Base-by-base conservation (phyloP, 2,329 filamentous ascomycete genomes). In the Penicillium italicum region DNA sequence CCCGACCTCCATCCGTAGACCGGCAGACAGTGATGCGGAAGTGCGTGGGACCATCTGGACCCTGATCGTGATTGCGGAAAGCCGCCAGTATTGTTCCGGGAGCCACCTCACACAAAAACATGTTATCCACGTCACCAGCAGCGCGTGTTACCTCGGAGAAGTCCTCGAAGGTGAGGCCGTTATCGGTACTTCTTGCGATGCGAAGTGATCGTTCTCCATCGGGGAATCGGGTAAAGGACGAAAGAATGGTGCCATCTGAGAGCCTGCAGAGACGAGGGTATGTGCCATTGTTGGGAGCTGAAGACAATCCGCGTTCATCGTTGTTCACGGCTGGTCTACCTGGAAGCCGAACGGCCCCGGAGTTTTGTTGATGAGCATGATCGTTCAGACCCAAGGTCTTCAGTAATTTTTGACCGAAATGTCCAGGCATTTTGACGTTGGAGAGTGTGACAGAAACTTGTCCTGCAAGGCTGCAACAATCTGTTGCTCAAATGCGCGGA, bases 1-100 rank as follows among this genome's bases (percentile, higher is more conserved):
- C 70, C 1, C 66, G 68, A 1, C 78, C 79, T 45, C 72, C 74
- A 58, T 81, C 77, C 1, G 52, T 62, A 30, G 76, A 79, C 48
- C 76, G 73, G 57, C 77, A 81, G 14, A 81, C 77, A 0, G 79
- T 81, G 62, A 81, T 80, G 30, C 79, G 77, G 65, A 77, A 80
- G 63, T 78, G 72, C 5, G 72, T 72, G 0, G 69, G 69, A 3
- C 72, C 69, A 20, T 66, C 42, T 0, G 70, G 69, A 2, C 70
- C 75, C 4, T 72, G 63, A 38, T 75, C 73, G 54, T 80, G 77
- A 64, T 81, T 81, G 6, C 79, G 75, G 64, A 81, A 81, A 0
- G 79, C 78, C 0, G 74, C 79, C 0, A 81, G 69, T 2, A 80
- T 66, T 1, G 67, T 65, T 0, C 58, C 60, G 0, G 70, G 66